Evolutionary conservation across 192 early-diverging fungal species (phyloP), one percentile per base, ranked within the genome.

Genomic region (Coemansia sp.): DNA sequence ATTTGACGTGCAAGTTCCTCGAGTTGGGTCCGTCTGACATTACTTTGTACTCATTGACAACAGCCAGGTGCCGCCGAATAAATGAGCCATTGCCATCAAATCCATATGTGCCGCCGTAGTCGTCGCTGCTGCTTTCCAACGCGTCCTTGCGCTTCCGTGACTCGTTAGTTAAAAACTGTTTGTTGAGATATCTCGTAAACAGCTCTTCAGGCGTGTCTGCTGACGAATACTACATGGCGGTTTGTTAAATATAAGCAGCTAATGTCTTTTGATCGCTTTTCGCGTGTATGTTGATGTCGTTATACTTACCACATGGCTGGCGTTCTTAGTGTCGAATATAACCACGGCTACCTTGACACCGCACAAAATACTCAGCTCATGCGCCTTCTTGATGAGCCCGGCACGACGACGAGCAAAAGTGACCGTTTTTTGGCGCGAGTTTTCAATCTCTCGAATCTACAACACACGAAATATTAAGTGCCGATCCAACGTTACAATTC

Each of bases 341-440:
- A 84, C 62, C 0, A 84, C 62, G 17, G 70, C 76, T 2, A 84
- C 75, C 35, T 76, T 73, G 66, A 80, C 70, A 17, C 72, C 78
- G 59, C 82, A 84, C 1, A 84, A 66, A 2, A 84, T 75, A 57
- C 73, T 73, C 23, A 84, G 57, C 56, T 84, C 77, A 49, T 84
- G 77, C 3, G 82, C 82, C 74, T 84, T 84, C 59, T 84, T 84
- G 50, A 84, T 80, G 21, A 84, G 62, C 21, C 82, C 82, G 1
- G 77, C 74, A 4, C 77, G 73, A 41, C 82, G 76, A 4, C 77
- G 73, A 24, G 74, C 73, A 73, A 84, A 84, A 1, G 82, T 84
- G 23, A 84, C 82, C 0, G 74, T 77, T 15, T 65, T 60, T 39
- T 80, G 77, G 8, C 82, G 70, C 41, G 73, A 76, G 62, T 84